Conservation (phyloP, 2,329 filamentous ascomycete genomes). For the Penicillium sclerotigenum region DNA sequence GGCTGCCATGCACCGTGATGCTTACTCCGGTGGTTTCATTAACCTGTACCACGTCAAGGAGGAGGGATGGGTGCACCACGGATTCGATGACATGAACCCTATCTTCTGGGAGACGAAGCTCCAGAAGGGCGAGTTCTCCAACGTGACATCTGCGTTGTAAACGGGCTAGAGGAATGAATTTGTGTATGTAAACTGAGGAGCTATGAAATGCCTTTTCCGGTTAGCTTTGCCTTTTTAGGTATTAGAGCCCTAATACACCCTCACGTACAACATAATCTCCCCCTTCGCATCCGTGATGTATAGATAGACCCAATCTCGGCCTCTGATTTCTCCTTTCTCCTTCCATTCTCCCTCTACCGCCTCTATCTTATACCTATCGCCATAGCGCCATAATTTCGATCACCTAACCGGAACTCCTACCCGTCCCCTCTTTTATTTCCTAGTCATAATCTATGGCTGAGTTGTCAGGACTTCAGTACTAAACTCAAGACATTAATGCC, state of each 20-base stretch:
- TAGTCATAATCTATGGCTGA: no score
- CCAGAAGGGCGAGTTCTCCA: conserved; percentile 96
- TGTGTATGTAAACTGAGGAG: conserved; percentile 4
- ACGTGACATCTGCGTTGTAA: conserved; percentile 73
- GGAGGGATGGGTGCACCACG: conserved; percentile 97
- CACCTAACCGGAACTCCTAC: no score
- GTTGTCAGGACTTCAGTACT: no score
- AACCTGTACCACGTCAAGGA: conserved; percentile 99
- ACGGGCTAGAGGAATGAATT: conserved; percentile 9
- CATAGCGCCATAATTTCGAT: no score
- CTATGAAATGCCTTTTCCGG: neutral
- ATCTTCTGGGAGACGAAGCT: conserved; percentile 99
- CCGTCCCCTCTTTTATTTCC: no score
- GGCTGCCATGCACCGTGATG: conserved; percentile 93
- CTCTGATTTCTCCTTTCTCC: no score
- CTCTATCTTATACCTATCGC: no score
- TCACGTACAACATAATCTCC: no score
- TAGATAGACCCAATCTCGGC: no score
- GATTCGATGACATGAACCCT: conserved; percentile 96
- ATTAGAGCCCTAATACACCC: neutral
- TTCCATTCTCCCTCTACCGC: no score
- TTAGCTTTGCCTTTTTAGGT: neutral
- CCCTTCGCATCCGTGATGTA: no score
- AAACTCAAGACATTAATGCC: no score
- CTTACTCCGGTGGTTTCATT: conserved; percentile 98